These are phyloP conservation scores for Suillus decipiens DNA, from an alignment of 768 basidiomycete genomes.

Conservation along the genomic window DNA sequence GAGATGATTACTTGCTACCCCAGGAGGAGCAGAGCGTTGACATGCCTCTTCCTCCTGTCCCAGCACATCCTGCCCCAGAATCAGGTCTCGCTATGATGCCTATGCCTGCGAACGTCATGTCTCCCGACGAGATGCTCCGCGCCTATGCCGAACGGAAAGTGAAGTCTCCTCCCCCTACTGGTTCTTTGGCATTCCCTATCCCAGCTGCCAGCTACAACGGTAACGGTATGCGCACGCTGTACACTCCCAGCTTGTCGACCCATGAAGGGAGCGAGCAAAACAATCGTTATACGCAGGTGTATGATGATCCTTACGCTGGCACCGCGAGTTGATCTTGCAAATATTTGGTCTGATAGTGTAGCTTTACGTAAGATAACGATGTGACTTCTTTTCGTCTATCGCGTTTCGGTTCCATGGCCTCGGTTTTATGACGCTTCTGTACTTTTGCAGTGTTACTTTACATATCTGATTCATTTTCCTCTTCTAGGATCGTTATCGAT, in stretches of 20 bases:
- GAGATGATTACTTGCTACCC: slow-evolving; percentile 50
- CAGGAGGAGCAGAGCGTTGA: slow-evolving; percentile 20
- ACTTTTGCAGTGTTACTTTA: slow-evolving; percentile 7
- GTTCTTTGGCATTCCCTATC: slow-evolving; percentile 32
- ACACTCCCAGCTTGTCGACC: slow-evolving; percentile 20
- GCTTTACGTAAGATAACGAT: slow-evolving; percentile 3
- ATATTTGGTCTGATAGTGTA: slow-evolving; percentile 6
- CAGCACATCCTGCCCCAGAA: slow-evolving; percentile 31
- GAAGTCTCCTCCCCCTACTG: slow-evolving; percentile 33
- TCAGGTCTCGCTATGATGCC: slow-evolving; percentile 45
- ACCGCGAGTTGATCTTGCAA: slow-evolving; percentile 13
- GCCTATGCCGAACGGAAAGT: slow-evolving; percentile 60
- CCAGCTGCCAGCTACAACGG: slow-evolving; percentile 27
- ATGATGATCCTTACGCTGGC: slow-evolving; percentile 28
- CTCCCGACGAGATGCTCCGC: slow-evolving; percentile 76
- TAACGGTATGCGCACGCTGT: slow-evolving; percentile 31
- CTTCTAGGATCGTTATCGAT: slow-evolving; percentile 4
- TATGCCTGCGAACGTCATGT: slow-evolving; percentile 45
- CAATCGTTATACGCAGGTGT: slow-evolving; percentile 23
- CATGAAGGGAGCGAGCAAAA: slow-evolving; percentile 26
- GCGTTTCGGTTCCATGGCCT: slow-evolving; percentile 5
- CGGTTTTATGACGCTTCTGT: slow-evolving; percentile 4
- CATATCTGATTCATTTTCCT: neutral
- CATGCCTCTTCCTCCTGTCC: slow-evolving; percentile 36
- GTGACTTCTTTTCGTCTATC: neutral